Base-by-base conservation (phyloP, 2,329 filamentous ascomycete species). In the Pestalotiopsis sp. region DNA sequence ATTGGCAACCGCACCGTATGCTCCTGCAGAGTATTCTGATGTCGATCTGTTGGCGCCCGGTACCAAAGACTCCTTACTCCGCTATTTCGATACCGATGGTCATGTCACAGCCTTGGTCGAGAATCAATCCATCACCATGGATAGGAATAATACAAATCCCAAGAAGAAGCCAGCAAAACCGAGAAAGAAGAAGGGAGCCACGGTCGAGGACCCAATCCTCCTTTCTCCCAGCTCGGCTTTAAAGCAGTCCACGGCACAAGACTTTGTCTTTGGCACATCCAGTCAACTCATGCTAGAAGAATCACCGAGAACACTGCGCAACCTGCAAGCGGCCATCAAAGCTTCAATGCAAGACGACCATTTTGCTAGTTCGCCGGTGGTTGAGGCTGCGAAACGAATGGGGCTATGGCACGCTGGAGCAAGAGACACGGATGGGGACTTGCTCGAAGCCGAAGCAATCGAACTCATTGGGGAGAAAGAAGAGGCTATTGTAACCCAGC, bases 211-310 rank as follows among this genome's bases (percentile, higher is more conserved):
- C 23, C 82, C 84, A 57, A 78, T 87, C 20, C 77, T 97, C 2
- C 82, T 93, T 12, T 93, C 92, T 0, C 93, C 93, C 0, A 83
- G 82, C 62, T 87, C 91, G 27, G 94, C 93, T 1, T 80, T 91
- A 58, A 87, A 87, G 66, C 86, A 91, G 72, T 87, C 92, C 14
- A 84, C 87, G 3, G 83, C 87, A 1, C 94, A 96, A 77, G 89
- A 94, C 69, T 93, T 95, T 75, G 81, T 97, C 0, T 97, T 97
- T 79, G 94, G 93, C 1, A 96, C 93, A 0, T 95, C 92, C 1
- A 97, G 94, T 77, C 94, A 97, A 77, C 81, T 97, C 27, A 91
- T 91, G 14, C 82, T 86, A 67, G 92, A 94, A 68, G 89, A 94
- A 45, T 93, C 92, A 0, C 92, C 92, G 11, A 87, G 86, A 0